Percentiles rank a stretch among this genome's conserved stretches.
Evolutionary conservation across 495 filamentous ascomycete genomes (phyloP).

Genomic region (Schizothecium vesticola): DNA sequence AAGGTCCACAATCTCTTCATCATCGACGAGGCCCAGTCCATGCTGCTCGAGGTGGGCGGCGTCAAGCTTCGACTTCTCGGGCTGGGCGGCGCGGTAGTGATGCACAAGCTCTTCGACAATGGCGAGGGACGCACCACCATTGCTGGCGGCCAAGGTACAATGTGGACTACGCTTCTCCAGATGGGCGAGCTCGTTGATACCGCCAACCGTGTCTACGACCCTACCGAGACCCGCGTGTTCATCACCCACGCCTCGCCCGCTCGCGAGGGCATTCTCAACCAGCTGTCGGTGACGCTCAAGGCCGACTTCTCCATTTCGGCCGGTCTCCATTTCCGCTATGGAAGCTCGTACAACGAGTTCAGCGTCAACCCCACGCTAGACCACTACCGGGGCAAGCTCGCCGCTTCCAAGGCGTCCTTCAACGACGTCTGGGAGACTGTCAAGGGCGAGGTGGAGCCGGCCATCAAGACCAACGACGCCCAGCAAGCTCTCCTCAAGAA

Average conservation of each 20-base stretch:
- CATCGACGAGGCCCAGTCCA: conserved; percentile 94
- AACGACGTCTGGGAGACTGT: conserved; percentile 99
- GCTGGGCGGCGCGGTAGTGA: conserved; percentile 93
- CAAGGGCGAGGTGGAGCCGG: conserved; percentile 87
- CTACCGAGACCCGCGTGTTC: conserved; percentile 95
- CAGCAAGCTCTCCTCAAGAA: conserved; percentile 88
- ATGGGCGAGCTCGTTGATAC: conserved; percentile 99
- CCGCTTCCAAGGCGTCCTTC: conserved; percentile 98
- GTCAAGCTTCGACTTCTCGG: conserved; percentile 94
- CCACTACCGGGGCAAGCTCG: conserved; percentile 98
- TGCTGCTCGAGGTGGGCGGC: conserved; percentile 87
- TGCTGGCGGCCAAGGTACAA: conserved; percentile 95
- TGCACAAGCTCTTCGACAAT: conserved; percentile 99
- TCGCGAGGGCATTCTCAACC: conserved; percentile 93
- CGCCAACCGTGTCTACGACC: conserved; percentile 95
- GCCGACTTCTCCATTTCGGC: conserved; percentile 98
- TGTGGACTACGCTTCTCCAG: conserved; percentile 98
- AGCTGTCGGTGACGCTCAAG: conserved; percentile 95
- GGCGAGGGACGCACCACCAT: conserved; percentile 97
- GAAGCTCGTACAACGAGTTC: conserved; percentile 99
- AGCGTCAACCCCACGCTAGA: conserved; percentile 97
- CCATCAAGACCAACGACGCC: conserved; percentile 84
- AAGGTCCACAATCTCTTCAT: conserved; percentile 97
- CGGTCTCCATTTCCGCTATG: conserved; percentile 96
- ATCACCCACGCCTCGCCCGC: conserved; percentile 97